Evolutionary conservation across 345 rosid species (phyloP), one percentile per base, ranked within the genome.

Genomic region (Murraya paniculata): DNA sequence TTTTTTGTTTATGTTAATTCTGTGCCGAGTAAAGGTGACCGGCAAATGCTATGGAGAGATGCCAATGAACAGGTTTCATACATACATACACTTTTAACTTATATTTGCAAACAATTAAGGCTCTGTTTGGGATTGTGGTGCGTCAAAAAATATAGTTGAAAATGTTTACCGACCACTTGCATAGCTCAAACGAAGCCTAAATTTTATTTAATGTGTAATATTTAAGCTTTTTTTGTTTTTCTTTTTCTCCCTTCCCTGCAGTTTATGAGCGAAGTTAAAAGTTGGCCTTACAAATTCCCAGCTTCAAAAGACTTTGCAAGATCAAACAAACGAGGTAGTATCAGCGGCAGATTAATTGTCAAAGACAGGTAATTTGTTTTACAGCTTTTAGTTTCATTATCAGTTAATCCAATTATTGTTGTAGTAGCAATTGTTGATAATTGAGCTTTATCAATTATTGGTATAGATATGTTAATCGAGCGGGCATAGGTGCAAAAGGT

Each of bases 281-380:
- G 85, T 72, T 93, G 99, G 99, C 99, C 98, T 3, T 93, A 95
- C 71, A 84, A 81, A 76, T 95, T 95, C 80, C 96, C 96, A 9
- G 92, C 95, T 78, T 91, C 98, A 1, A 91, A 95, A 83, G 97
- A 95, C 81, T 93, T 89, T 80, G 87, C 77, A n/a, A 84, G 82
- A 73, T 70, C 90, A 59, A 89, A 88, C 57, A 86, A 93, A 82
- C 89, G 99, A 70, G 99, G 99, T 71, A 80, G 80, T 48, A 82
- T 88, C 78, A 79, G 75, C 55, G 98, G 95, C 14, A 89, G 93
- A 85, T 88, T 95, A 50, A 83, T 88, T 36, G 87, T 95, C 64
- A 79, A 60, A 65, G 98, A 95, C 78, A 92, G 92, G 98, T 89
- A 62, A 53, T 11, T 27, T 68, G 30, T 57, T 61, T 30, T 9